A percentile compares a stretch with the other conserved stretches of the same genome.
phyloP scores from a whole-genome alignment of 768 basidiomycete genomes.

The Trichaptum fuscoviolaceum region DNA sequence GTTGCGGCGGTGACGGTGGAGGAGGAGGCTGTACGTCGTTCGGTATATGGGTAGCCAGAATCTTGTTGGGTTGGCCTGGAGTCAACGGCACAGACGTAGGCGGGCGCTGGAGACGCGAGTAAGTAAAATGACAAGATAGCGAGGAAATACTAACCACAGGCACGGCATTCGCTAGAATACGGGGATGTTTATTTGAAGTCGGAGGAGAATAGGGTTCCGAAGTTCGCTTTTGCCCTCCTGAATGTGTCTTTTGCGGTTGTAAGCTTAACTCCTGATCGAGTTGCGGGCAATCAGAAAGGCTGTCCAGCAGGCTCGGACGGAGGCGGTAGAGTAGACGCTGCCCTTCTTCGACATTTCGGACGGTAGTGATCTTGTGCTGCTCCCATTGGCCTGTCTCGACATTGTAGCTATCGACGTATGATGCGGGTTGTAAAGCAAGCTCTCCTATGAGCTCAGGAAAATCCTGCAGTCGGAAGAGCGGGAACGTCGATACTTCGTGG shows the following conservation, averaged over 20 bases:
- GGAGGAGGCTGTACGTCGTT: neutral
- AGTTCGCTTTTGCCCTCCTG: neutral
- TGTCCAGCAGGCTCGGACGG: conserved; percentile 53
- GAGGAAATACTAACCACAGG: neutral
- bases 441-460: conserved; percentile 48
- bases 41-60: neutral
- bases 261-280: conserved; percentile 50
- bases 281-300: conserved; percentile 50
- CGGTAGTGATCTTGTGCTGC: conserved; percentile 55
- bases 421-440: conserved; percentile 43
- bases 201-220: neutral
- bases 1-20: neutral
- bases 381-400: conserved; percentile 56
- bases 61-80: neutral
- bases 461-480: conserved; percentile 54
- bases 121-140: neutral
- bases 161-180: neutral
- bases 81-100: neutral
- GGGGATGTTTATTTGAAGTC: neutral
- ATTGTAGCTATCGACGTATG: conserved; percentile 61
- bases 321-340: conserved; percentile 60
- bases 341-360: conserved; percentile 52
- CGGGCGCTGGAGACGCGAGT: neutral
- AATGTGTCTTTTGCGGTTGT: conserved; percentile 27
- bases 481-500: conserved; percentile 56